phyloP scores from a whole-genome alignment of 768 basidiomycete species.

The Kondoa malvinella region DNA sequence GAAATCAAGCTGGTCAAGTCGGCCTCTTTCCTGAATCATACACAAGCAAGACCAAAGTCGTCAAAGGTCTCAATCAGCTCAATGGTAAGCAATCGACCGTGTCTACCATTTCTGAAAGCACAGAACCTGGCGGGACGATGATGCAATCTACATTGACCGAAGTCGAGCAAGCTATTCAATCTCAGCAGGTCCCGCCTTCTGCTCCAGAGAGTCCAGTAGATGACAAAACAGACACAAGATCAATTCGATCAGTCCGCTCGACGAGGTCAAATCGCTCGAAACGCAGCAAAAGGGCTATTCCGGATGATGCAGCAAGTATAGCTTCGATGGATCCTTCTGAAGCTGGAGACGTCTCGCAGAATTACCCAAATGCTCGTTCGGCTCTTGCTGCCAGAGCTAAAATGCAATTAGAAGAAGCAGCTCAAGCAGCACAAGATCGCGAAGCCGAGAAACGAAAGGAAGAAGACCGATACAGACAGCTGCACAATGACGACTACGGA shows the following conservation, averaged over 20 bases:
- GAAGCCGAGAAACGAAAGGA: slow-evolving; percentile 21
- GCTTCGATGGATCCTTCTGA: slow-evolving; percentile 23
- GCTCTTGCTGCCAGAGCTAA: slow-evolving; percentile 33
- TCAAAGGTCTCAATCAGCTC: slow-evolving; percentile 7
- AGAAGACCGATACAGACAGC: slow-evolving; percentile 23
- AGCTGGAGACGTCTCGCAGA: slow-evolving; percentile 18
- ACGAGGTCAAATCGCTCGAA: slow-evolving; percentile 47
- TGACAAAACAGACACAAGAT: slow-evolving; percentile 40
- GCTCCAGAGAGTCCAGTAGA: slow-evolving; percentile 34
- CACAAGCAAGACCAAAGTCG: slow-evolving; percentile 47
- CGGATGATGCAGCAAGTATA: slow-evolving; percentile 10
- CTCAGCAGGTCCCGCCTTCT: background rate
- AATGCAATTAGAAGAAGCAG: slow-evolving; percentile 30
- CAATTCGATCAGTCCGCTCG: slow-evolving; percentile 55
- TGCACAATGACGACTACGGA: slow-evolving; percentile 20
- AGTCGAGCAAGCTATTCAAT: background rate
- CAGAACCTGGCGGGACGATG: background rate
- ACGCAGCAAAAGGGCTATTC: slow-evolving; percentile 23
- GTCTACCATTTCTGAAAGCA: background rate
- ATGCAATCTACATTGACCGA: slow-evolving; percentile 5
- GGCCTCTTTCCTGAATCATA: slow-evolving; percentile 86
- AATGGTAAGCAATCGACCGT: background rate
- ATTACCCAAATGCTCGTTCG: slow-evolving; percentile 28
- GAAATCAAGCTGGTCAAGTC: slow-evolving; percentile 59
- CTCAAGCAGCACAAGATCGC: slow-evolving; percentile 24